Evolutionary conservation across 164 flowering plant genomes (phyloP), one percentile per base, ranked within the genome.

Genomic region (Vitis riparia): DNA sequence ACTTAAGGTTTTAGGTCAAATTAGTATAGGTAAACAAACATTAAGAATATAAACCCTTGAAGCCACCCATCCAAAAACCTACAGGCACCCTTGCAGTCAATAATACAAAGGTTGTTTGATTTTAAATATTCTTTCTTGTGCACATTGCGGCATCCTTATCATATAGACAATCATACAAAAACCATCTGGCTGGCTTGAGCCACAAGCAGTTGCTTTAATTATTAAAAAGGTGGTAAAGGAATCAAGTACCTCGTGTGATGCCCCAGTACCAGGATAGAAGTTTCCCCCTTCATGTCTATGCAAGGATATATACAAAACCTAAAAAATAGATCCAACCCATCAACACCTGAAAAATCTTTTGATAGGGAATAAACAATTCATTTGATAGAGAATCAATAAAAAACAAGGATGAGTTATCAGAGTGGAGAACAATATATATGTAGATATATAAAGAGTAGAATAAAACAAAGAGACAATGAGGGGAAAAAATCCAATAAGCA

Each of bases 251-350:
- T 94, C 97, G 78, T 71, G 59, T 59, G 96, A 93, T 67, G 96
- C 91, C 67, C 98, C 98, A 71, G 97, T 92, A 63, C 97, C 94
- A 78, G 98, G 98, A 80, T 94, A 94, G 68, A 94, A 94, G 59
- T 73, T 79, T 62, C 98, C 98, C 29, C 86, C 88, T 73, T 93
- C 98, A 63, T 93, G 95, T 79, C 98, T 86, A 80, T 94, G 98
- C 58, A 94, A 79, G 16, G 98, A 94, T 71, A 94, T 77, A 70
- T 94, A 94, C 81, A 94, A 82, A 16, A 94, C 98, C 98, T 94
- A 73, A 44, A 73, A 11, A 62, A 67, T 4, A 56, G 65, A 23
- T 10, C 32, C 58, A 44, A 51, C 52, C n/a, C 44, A 68, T 53
- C 17, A 58, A 72, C 59, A 47, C 57, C 9, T 37, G 44, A 37